Evolutionary conservation across 2,329 filamentous ascomycete species (phyloP), one percentile per base, ranked within the genome.

Genomic region (Emergomyces africanus): DNA sequence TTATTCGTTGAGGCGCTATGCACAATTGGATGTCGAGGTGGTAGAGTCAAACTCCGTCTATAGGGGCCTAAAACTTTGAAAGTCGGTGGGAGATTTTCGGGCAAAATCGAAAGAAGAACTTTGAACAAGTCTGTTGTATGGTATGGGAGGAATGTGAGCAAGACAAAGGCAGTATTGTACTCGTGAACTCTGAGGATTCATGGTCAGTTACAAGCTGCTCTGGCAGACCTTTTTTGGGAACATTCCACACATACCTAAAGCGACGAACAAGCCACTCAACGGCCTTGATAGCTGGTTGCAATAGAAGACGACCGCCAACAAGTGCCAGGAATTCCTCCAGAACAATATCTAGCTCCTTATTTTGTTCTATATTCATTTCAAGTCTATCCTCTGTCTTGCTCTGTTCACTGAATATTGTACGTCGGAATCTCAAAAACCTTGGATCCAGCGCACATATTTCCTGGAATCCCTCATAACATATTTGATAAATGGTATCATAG

Each of bases 231-330:
- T 15, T 44, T 9, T 61, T 50, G 6, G 6, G 37, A n/a, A 20
- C 5, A 28, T 39, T 33, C 57, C 56, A 37, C n/a, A 28, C 80
- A 62, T 77, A 95, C 90, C 86, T 84, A 69, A 97, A 99, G 67
- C 92, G 82, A 68, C 94, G 81, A 58, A 99, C 82, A 53, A 99
- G 81, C 94, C 94, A 99, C 77, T 99, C 95, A 42, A 97, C 80
- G 18, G 91, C 85, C 74, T 95, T 95, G 58, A 96, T 83, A 0
- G 89, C 90, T 46, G 94, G 92, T 76, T 87, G 90, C 37, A 99
- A 78, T 63, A 92, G 80, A 64, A 99, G 71, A 46, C 87, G 83
- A 30, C 85, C 84, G 25, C 89, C 87, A 12, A 88, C 84, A 15
- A 97, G 79, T 37, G 85, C 87, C 64, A 99, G 77, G 70, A 97